A percentile compares a stretch with the other conserved stretches of the same genome.
These are phyloP conservation scores for Zanthoxylum bungeanum DNA, from an alignment of 345 rosid species.

Conservation along the genomic window DNA sequence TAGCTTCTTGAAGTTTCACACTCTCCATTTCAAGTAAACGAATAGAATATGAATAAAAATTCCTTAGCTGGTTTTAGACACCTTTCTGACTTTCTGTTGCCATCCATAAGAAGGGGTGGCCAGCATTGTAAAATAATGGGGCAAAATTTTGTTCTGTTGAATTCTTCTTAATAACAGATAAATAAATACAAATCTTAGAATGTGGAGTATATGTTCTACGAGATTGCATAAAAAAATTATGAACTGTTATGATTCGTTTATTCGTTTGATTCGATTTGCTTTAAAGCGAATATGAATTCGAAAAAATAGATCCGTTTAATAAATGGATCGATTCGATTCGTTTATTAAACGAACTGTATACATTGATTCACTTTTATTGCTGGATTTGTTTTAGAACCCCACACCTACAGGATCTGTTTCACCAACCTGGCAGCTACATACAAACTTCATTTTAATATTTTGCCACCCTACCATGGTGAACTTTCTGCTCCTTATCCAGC, in stretches of 20 bases:
- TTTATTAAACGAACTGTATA: too few relatives aligned
- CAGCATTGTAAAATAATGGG: neutral
- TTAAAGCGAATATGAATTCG: too few relatives aligned
- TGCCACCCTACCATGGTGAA: constrained; percentile 34
- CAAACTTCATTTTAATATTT: neutral
- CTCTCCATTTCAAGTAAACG: neutral
- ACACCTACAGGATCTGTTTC: neutral
- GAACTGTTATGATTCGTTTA: too few relatives aligned
- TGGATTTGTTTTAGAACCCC: neutral
- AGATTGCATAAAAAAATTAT: neutral
- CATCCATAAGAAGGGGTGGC: neutral
- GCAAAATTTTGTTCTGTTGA: neutral
- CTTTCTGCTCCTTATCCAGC: constrained; percentile 97
- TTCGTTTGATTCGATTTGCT: too few relatives aligned
- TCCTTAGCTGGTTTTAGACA: neutral
- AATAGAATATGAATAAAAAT: neutral
- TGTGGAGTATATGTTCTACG: neutral
- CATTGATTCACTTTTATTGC: neutral
- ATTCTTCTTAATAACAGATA: neutral
- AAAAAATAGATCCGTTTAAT: too few relatives aligned
- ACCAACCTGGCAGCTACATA: neutral
- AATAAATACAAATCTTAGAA: neutral
- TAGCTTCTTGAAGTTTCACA: neutral
- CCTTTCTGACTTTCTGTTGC: neutral
- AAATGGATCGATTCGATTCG: too few relatives aligned